Conservation (phyloP, 1,284 basidiomycete genomes). For the Irpex sp. region DNA sequence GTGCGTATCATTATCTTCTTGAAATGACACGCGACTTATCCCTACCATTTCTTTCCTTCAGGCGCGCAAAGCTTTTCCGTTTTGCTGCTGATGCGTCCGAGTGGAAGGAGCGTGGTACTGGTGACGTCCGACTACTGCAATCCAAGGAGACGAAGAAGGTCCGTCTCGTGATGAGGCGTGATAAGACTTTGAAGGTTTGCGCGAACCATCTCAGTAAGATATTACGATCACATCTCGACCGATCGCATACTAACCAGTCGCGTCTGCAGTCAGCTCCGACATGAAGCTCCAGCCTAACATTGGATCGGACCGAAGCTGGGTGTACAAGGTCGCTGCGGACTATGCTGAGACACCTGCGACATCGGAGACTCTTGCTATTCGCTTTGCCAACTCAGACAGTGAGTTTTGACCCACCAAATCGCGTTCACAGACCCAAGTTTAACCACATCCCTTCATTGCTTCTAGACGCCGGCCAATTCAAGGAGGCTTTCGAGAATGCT, state of each 20-base stretch:
- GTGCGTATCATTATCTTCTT: slow-evolving; percentile 48
- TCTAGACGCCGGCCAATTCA: slow-evolving; percentile 86
- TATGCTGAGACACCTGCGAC: slow-evolving; percentile 87
- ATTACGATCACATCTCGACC: slow-evolving; percentile 1
- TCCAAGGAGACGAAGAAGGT: slow-evolving; percentile 91
- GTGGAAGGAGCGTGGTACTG: slow-evolving; percentile 97
- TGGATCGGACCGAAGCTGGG: slow-evolving; percentile 99
- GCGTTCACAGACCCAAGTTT: background rate
- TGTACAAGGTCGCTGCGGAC: slow-evolving; percentile 96
- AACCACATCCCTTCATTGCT: background rate
- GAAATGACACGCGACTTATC: slow-evolving; percentile 13
- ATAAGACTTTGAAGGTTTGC: slow-evolving; percentile 99
- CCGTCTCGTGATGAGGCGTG: slow-evolving; percentile 97
- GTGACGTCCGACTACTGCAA: slow-evolving; percentile 83
- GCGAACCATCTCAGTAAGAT: slow-evolving; percentile 93
- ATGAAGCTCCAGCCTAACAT: slow-evolving; percentile 98
- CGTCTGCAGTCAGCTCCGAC: slow-evolving; percentile 68
- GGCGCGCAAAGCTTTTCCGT: slow-evolving; percentile 98
- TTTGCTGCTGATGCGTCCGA: slow-evolving; percentile 80
- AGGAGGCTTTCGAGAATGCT: slow-evolving; percentile 80
- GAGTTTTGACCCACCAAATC: slow-evolving; percentile 29
- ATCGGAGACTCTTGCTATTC: slow-evolving; percentile 94
- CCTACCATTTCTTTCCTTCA: slow-evolving; percentile 27
- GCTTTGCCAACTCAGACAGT: slow-evolving; percentile 98
- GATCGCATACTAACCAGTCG: background rate